Conservation (phyloP, 2,329 filamentous ascomycete species). For the Nemania abortiva region DNA sequence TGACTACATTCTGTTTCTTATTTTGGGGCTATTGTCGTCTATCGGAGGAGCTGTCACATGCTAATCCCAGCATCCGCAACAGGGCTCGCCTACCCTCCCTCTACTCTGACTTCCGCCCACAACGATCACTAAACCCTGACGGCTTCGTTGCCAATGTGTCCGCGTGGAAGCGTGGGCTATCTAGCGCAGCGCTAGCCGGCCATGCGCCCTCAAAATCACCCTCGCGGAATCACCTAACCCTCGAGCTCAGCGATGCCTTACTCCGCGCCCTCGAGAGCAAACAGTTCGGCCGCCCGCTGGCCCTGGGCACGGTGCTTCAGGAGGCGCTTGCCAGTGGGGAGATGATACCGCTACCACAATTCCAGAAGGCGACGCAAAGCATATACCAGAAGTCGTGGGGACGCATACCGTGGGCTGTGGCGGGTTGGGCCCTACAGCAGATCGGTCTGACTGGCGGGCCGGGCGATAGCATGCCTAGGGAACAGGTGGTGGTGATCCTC, state of each 20-base stretch:
- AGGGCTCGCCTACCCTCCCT: constrained; percentile 85
- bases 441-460: constrained; percentile 68
- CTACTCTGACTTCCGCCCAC: constrained; percentile 86
- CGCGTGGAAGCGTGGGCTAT: constrained; percentile 82
- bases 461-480: constrained; percentile 67
- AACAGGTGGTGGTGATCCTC: constrained; percentile 75
- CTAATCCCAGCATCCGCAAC: constrained; percentile 39
- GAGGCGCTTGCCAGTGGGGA: constrained; percentile 78
- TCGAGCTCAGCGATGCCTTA: constrained; percentile 72
- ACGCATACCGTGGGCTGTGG: constrained; percentile 75
- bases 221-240: constrained; percentile 62
- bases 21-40: not conserved
- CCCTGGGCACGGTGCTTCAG: constrained; percentile 79
- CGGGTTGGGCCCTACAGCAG: constrained; percentile 81
- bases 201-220: constrained; percentile 57
- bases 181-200: constrained; percentile 75
- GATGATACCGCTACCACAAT: constrained; percentile 78
- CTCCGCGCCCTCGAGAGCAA: constrained; percentile 78
- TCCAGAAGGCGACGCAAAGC: constrained; percentile 73
- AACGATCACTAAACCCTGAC: constrained; percentile 82
- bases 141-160: constrained; percentile 83
- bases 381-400: constrained; percentile 79
- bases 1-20: not conserved
- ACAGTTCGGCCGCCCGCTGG: constrained; percentile 84
- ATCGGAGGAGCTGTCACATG: constrained; percentile 11